Conservation (phyloP, 179 eudicot genomes). For the Drosera spatulata region DNA sequence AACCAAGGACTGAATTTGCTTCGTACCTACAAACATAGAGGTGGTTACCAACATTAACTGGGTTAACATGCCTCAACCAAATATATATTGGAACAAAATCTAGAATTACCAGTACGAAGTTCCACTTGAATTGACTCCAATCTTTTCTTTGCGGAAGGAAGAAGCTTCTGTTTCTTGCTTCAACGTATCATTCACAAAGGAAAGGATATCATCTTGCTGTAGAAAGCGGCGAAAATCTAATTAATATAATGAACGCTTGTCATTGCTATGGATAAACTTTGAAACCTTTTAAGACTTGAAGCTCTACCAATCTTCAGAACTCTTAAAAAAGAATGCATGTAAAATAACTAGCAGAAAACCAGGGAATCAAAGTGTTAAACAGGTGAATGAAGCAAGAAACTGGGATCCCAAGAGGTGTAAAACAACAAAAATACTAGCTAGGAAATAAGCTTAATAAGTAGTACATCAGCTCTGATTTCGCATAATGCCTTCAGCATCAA, state of each 20-base stretch:
- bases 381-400: no score
- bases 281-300: no score
- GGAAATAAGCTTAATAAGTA: no score
- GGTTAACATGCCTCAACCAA: neutral
- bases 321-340: no score
- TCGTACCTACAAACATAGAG: constrained; percentile 54
- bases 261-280: no score
- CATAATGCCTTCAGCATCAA: constrained; percentile 77
- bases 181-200: constrained; percentile 45
- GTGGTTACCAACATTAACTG: neutral
- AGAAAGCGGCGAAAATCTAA: constrained; percentile 4
- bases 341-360: no score
- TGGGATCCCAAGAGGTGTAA: no score
- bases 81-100: constrained; percentile 1
- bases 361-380: no score
- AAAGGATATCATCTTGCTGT: constrained; percentile 66
- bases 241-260: neutral
- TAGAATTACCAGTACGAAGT: constrained; percentile 51
- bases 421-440: no score
- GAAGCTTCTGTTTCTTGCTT: constrained; percentile 47
- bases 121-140: constrained; percentile 43
- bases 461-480: constrained; percentile 73
- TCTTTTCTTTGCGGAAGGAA: constrained; percentile 52
- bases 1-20: constrained; percentile 61
- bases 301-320: no score